Conservation (phyloP, 805 yeast genomes). For the Hanseniaspora thailandica region DNA sequence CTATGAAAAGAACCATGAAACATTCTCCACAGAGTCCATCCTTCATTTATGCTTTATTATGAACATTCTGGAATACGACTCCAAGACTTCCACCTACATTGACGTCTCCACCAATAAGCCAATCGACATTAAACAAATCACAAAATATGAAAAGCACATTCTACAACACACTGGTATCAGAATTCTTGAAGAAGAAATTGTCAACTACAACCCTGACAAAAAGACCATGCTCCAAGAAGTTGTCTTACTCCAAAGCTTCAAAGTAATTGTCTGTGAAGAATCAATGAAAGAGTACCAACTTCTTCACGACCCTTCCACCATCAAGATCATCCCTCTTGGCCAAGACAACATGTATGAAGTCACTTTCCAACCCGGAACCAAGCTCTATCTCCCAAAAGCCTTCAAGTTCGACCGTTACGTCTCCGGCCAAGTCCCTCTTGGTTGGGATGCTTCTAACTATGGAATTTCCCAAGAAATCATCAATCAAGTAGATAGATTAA, state of each 20-base stretch:
- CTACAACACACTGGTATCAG: constrained; percentile 76
- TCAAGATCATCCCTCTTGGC: constrained; percentile 41
- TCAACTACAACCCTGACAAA: constrained; percentile 72
- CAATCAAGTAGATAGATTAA: constrained; percentile 74
- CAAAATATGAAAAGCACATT: constrained; percentile 65
- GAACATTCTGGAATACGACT: constrained; percentile 65
- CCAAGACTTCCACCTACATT: constrained; percentile 51
- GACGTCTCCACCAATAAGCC: constrained; percentile 68
- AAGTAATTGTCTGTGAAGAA: constrained; percentile 71
- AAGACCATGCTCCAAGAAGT: constrained; percentile 75
- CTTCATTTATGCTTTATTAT: constrained; percentile 90
- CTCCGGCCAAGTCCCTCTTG: constrained; percentile 64
- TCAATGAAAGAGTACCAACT: constrained; percentile 70
- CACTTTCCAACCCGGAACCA: constrained; percentile 67
- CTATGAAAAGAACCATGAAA: constrained; percentile 69
- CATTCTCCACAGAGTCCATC: constrained; percentile 74
- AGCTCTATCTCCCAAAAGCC: constrained; percentile 59
- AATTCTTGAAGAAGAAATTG: constrained; percentile 43
- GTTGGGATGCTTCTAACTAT: constrained; percentile 74
- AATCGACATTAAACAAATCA: constrained; percentile 68
- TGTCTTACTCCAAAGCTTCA: constrained; percentile 73
- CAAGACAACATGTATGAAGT: constrained; percentile 62
- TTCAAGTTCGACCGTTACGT: constrained; percentile 24
- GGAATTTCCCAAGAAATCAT: constrained; percentile 75
- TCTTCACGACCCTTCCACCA: constrained; percentile 62